Base-by-base conservation (phyloP, 805 yeast genomes). In the Myxozyma monticola region DNA sequence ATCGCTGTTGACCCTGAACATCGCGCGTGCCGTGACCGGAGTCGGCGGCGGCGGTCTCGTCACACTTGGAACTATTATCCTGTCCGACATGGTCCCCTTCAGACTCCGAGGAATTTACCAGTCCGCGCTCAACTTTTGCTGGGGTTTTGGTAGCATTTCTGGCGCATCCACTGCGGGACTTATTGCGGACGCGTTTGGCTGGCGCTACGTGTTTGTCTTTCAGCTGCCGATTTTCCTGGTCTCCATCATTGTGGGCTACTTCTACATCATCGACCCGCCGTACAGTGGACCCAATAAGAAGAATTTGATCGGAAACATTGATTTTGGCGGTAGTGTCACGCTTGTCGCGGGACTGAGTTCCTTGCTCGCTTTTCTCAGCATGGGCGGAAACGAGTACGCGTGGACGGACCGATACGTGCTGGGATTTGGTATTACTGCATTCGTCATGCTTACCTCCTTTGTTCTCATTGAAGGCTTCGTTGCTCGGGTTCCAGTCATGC, bases 11-110 rank as follows among this genome's bases (percentile, higher is more conserved):
- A 55, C 60, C 15, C 45, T 56, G 18, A 56, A 55, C 34, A 48
- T 56, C 34, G 61, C 61, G 12, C 74, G 95, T 59, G 84, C 87
- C 53, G 73, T 88, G 44, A 82, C 95, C 21, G 96, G 96, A n/a
- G 76, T 86, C 49, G 96, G 96, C 14, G 96, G 95, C 14, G 93
- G 96, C 6, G 96, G 96, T 0, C 77, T 88, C 61, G 79, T 83
- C 47, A 76, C 91, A 0, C 71, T 88, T 60, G 78, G 88, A 18
- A 84, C 95, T 6, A 84, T 88, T 51, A 76, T 88, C 5, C 76
- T 84, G 57, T 80, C 88, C 20, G 96, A 88, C 66, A 71, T 87
- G 45, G 82, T 89, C 22, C 82, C 95, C 1, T 50, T 85, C 53
- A 73, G 93, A 49, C 79, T 83, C 33, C 75, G 96, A 50, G 96